These are phyloP conservation scores for Kappamyces sp. DNA, from an alignment of 192 early-diverging fungal species.

Conservation along the genomic window DNA sequence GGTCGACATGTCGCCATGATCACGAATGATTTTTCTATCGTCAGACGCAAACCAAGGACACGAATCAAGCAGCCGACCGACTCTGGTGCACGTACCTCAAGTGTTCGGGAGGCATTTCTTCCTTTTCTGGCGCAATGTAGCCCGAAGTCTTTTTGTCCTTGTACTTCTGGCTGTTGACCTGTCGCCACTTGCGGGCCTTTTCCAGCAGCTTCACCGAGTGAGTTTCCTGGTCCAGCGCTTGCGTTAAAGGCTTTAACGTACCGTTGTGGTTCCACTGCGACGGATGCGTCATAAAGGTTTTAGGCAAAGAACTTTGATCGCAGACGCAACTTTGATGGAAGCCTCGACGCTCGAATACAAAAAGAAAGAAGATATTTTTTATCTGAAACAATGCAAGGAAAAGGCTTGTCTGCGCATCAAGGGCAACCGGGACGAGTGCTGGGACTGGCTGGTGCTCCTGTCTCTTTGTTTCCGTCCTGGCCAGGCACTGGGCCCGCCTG, in stretches of 20 bases:
- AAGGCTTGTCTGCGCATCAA: constrained; percentile 90
- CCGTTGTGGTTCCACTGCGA: too few relatives aligned
- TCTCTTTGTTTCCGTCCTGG: too few relatives aligned
- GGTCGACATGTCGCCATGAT: constrained; percentile 98
- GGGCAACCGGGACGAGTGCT: constrained; percentile 12
- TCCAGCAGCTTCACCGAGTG: constrained; percentile 56
- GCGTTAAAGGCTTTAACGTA: too few relatives aligned
- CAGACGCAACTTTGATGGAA: too few relatives aligned
- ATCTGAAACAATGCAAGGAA: constrained; percentile 81
- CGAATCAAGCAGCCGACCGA: neutral
- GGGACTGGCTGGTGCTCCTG: too few relatives aligned
- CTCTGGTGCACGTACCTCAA: constrained; percentile 40
- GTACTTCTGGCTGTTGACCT: constrained; percentile 84
- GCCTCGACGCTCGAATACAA: constrained; percentile 67
- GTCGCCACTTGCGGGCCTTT: constrained; percentile 88
- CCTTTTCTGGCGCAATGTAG: constrained; percentile 89
- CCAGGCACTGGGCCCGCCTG: too few relatives aligned
- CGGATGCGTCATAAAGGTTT: too few relatives aligned
- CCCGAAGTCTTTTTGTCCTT: constrained; percentile 93
- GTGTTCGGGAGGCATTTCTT: constrained; percentile 96
- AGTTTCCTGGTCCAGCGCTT: neutral
- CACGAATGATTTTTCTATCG: constrained; percentile 89
- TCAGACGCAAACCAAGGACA: neutral
- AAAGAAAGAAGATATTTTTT: constrained; percentile 86
- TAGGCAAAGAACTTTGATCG: too few relatives aligned